Evolutionary conservation across 169 alveolate species (phyloP).

Genomic region (Plasmodium ovale): DNA sequence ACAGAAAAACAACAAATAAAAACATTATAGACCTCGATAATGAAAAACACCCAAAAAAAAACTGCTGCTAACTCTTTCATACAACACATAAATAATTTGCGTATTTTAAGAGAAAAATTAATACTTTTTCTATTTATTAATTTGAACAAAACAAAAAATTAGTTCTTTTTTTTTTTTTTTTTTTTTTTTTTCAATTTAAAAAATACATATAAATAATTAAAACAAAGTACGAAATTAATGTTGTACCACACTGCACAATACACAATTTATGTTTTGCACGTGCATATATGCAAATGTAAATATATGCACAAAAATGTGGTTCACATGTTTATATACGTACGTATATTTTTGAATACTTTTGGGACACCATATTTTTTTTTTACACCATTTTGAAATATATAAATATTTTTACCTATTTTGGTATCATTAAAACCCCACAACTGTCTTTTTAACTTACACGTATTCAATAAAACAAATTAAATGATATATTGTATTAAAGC

Average conservation of each 20-base stretch:
- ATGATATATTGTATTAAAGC: slow-evolving; percentile 36
- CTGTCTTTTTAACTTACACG: slow-evolving; percentile 19
- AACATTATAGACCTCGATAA: slow-evolving; percentile 60
- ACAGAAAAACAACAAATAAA: slow-evolving; percentile 34
- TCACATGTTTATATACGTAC: slow-evolving; percentile 33
- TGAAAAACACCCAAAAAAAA: slow-evolving; percentile 46
- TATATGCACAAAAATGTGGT: background rate
- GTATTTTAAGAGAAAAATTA: slow-evolving; percentile 1
- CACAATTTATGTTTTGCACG: slow-evolving; percentile 13
- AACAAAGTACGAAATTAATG: slow-evolving; percentile 31
- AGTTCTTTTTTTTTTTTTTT: slow-evolving; percentile 17
- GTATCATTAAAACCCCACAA: slow-evolving; percentile 23
- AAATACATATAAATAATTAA: slow-evolving; percentile 45
- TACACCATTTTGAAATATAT: slow-evolving; percentile 57
- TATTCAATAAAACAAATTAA: slow-evolving; percentile 44
- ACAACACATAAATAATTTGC: background rate
- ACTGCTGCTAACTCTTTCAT: slow-evolving; percentile 50
- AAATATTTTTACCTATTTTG: slow-evolving; percentile 44
- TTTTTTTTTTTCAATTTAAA: slow-evolving; percentile 33
- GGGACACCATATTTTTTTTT: slow-evolving; percentile 5
- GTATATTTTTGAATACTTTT: background rate
- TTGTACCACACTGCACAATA: slow-evolving; percentile 35
- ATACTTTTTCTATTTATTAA: slow-evolving; percentile 18
- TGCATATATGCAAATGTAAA: slow-evolving; percentile 5
- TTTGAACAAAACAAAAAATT: slow-evolving; percentile 30